These are phyloP conservation scores for Lactuca saligna DNA, from an alignment of 129 eudicot species.

Conservation along the genomic window DNA sequence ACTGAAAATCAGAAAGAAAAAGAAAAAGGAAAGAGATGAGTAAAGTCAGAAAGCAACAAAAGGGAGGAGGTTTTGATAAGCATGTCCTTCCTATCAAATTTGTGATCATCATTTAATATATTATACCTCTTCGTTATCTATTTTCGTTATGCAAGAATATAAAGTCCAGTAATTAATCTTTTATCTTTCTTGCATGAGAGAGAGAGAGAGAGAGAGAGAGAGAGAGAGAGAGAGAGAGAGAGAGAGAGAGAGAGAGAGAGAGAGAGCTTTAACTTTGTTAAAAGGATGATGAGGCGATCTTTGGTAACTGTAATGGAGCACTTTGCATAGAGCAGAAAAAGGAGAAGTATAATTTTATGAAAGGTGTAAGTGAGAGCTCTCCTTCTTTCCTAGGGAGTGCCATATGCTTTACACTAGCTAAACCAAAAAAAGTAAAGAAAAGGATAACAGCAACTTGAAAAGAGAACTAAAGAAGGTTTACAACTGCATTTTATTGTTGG, in stretches of 20 bases:
- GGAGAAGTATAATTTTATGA: constrained; percentile 26
- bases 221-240: constrained; percentile 3
- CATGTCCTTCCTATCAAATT: constrained; percentile 31
- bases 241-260: constrained; percentile 10
- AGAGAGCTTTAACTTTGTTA: constrained; percentile 26
- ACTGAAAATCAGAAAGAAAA: constrained; percentile 41
- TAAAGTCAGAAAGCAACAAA: constrained; percentile 75
- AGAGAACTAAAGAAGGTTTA: constrained; percentile 10
- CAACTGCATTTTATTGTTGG: not conserved
- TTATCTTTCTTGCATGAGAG: constrained; percentile 5
- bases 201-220: constrained; percentile 7
- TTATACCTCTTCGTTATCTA: constrained; percentile 5
- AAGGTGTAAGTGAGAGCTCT: constrained; percentile 38
- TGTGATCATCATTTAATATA: constrained; percentile 12
- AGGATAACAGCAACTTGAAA: constrained; percentile 29
- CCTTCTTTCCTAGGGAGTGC: constrained; percentile 28
- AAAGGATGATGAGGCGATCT: constrained; percentile 41
- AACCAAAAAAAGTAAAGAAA: constrained; percentile 28
- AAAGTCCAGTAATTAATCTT: not conserved
- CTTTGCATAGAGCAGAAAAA: constrained; percentile 35
- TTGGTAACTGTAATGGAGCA: constrained; percentile 47
- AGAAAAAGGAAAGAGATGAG: constrained; percentile 45
- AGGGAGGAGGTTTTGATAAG: constrained; percentile 39
- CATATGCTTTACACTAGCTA: constrained; percentile 46
- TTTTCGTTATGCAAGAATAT: constrained; percentile 16